phyloP scores from a whole-genome alignment of 192 early-diverging fungal species.

The Backusella morwellensis region DNA sequence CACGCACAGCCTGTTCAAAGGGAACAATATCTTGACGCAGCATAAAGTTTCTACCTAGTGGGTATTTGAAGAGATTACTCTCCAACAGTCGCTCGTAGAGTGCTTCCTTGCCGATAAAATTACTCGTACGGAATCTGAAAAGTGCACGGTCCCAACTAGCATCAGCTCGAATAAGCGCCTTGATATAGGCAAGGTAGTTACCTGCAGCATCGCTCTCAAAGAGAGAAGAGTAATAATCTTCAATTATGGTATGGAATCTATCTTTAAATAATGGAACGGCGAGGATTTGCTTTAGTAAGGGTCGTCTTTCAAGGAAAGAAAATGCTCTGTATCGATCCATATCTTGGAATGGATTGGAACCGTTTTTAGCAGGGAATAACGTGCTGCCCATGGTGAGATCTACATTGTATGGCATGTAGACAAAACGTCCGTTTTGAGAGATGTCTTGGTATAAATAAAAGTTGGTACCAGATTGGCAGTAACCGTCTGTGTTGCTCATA shows the following conservation, averaged over 20 bases:
- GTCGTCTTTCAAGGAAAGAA: slow-evolving; percentile 1
- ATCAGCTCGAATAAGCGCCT: slow-evolving; percentile 33
- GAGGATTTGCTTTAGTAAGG: slow-evolving; percentile 33
- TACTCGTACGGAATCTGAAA: neutral
- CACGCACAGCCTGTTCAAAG: slow-evolving; percentile 5
- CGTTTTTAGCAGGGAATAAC: neutral
- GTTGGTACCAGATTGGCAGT: slow-evolving; percentile 35
- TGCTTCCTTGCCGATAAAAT: neutral
- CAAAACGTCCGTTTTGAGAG: slow-evolving; percentile 26
- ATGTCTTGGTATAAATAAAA: slow-evolving; percentile 44
- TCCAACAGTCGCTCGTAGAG: neutral
- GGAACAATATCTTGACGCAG: slow-evolving; percentile 1
- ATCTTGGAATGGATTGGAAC: neutral
- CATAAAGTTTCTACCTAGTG: slow-evolving; percentile 5
- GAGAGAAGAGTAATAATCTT: slow-evolving; percentile 24
- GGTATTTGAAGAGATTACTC: neutral
- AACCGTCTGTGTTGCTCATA: slow-evolving; percentile 32
- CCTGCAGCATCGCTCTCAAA: slow-evolving; percentile 25
- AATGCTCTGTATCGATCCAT: slow-evolving; percentile 11
- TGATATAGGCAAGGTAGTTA: slow-evolving; percentile 26
- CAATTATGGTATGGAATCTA: slow-evolving; percentile 32
- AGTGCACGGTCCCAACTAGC: slow-evolving; percentile 37
- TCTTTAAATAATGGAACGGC: slow-evolving; percentile 27
- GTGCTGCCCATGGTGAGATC: slow-evolving; percentile 39
- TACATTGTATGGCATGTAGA: slow-evolving; percentile 35